Evolutionary conservation across 176 grass and related monocot species (phyloP), one percentile per base, ranked within the genome.

Genomic region (Musa schizocarpa): DNA sequence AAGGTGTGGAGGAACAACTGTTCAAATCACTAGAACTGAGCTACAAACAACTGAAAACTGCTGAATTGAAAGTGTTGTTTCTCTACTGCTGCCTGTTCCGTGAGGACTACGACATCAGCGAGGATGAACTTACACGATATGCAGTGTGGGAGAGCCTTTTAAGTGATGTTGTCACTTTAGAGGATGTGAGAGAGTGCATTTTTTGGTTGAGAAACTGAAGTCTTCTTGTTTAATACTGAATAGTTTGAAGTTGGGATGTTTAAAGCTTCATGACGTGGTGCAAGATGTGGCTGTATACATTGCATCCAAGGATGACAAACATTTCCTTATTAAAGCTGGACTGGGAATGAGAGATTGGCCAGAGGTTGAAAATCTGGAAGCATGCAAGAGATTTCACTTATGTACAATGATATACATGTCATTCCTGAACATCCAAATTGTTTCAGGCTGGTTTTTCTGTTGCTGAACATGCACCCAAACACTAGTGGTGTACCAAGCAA

Each of bases 221-320:
- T 13, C 68, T 54, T 83, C 75, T 14, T 83, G 75, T 53, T 72
- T 83, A 12, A 9, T 83, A 17, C 11, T 78, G 9, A 23, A 10
- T 0, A 50, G 19, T 77, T 34, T 54, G 50, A 67, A 68, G 27
- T 13, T 19, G 1, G 59, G 76, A 6, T 63, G 54, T 72, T 49
- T 71, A 10, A 83, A 58, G 62, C 68, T 22, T 83, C 82, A 83
- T 72, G 43, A 83, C 74, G 54, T 83, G 9, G 75, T 83, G 21
- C 52, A 67, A 54, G 82, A 83, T 74, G 82, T 74, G 6, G 75
- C 67, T 20, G 20, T 83, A 2, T 59, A 78, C 12, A 79, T 83
- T 74, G 82, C 65, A 16, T 83, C 68, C 1, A 83, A 68, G 71
- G 14, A 48, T 0, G 16, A 66, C 6, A 78, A 79, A 16, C 14